Evolutionary conservation across 139 green algal species (phyloP), one percentile per base, ranked within the genome.

Genomic region (Closterium sp.): DNA sequence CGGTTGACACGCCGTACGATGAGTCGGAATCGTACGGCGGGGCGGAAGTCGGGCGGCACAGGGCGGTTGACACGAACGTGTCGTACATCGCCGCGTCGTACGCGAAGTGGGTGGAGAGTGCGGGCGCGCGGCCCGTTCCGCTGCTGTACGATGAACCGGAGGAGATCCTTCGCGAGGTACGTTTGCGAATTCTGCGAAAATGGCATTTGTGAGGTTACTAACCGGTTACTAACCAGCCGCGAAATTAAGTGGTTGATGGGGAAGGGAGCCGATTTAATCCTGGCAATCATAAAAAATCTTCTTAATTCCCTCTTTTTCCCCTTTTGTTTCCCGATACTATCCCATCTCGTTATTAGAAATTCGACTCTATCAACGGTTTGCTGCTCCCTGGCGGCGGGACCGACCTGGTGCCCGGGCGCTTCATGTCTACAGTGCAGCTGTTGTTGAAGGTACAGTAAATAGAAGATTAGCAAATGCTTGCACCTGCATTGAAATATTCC

Each of bases 61-160:
- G 38, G 76, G 87, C 66, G 23, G 64, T 34, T 34, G 64, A 90
- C 31, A 90, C 87, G 87, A 90, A 90, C 76, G 32, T 91, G 87
- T 90, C 87, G 87, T 90, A 90, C 87, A 91, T 90, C 76, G 87
- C 87, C 76, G 87, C 87, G 10, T 90, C 87, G 66, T 90, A 90
- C 87, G 87, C 33, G 19, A 90, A 90, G 83, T 90, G 64, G 64
- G 83, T 92, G 66, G 87, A 90, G 83, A 34, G 32, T 33, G 38
- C 76, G 66, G 87, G 87, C 32, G 87, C 87, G 66, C 32, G 87
- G 12, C 32, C 83, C 66, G 87, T 90, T 90, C 87, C 64, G 76
- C 12, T 90, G 87, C 38, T 90, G 66, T 90, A 91, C 87, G 87
- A 90, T 16, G 66, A 90, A 91, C 64, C 76, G 38, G 87, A 25